These are phyloP conservation scores for Diplosphaera chodatii DNA, from an alignment of 139 green algal species.

Conservation along the genomic window DNA sequence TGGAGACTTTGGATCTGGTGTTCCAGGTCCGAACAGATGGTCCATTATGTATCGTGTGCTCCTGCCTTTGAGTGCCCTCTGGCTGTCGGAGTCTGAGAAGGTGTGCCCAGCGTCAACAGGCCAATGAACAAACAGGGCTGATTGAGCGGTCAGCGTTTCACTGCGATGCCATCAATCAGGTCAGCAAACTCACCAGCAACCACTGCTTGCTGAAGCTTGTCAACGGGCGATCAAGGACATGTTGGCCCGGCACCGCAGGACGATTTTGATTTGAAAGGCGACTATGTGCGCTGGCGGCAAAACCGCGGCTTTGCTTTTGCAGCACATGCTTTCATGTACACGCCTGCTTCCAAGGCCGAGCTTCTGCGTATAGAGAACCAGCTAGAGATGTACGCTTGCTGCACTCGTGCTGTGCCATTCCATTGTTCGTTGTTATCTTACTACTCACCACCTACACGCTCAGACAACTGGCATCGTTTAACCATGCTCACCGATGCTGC, in stretches of 20 bases:
- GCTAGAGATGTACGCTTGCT: conserved; percentile 15
- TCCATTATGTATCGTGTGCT: too few species aligned
- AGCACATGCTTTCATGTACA: conserved; percentile 67
- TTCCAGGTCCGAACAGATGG: too few species aligned
- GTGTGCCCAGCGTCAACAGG: too few species aligned
- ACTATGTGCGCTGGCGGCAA: conserved; percentile 55
- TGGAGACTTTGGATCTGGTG: background rate
- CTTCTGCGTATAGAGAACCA: conserved; percentile 67
- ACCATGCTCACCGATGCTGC: background rate
- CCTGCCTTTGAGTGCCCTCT: too few species aligned
- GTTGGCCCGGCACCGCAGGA: conserved; percentile 19
- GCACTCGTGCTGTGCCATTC: background rate
- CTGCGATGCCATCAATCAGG: background rate
- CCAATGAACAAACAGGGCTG: background rate
- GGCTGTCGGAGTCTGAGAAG: too few species aligned
- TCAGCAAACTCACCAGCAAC: too few species aligned
- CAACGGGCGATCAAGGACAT: conserved; percentile 45
- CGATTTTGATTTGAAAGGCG: conserved; percentile 69
- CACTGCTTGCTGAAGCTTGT: too few species aligned
- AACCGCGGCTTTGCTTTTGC: conserved; percentile 54
- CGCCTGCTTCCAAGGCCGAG: conserved; percentile 52
- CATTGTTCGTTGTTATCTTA: too few species aligned
- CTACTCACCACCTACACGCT: too few species aligned
- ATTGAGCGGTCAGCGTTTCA: background rate
- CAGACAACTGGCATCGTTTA: too few species aligned